A percentile compares a stretch with the other conserved stretches of the same genome.
Conservation (phyloP, 352 stramenopile genomes). For the Globisporangium nagaii region DNA sequence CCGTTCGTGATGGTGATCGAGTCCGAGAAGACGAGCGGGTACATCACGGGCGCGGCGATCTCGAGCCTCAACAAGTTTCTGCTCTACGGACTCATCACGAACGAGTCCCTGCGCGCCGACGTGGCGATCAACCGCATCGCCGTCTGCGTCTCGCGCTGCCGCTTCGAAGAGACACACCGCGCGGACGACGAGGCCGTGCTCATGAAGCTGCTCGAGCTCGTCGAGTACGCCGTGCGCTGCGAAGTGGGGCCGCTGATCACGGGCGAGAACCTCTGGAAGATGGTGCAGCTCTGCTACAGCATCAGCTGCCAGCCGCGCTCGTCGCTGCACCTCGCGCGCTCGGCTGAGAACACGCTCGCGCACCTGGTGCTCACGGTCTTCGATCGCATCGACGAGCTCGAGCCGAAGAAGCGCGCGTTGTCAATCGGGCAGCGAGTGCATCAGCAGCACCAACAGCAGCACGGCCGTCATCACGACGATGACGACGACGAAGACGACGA, state of each 20-base stretch:
- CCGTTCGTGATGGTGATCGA: slow-evolving; percentile 97
- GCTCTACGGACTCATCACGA: slow-evolving; percentile 95
- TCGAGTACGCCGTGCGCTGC: slow-evolving; percentile 93
- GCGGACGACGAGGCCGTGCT: slow-evolving; percentile 90
- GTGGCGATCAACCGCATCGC: slow-evolving; percentile 94
- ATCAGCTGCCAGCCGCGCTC: slow-evolving; percentile 89
- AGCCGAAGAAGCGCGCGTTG: slow-evolving; percentile 16
- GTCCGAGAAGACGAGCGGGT: slow-evolving; percentile 92
- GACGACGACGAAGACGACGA: slow-evolving; percentile 7
- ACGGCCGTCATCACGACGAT: not conserved
- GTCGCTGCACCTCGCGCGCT: slow-evolving; percentile 89
- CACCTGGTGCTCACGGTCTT: slow-evolving; percentile 98
- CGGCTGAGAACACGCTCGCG: slow-evolving; percentile 94
- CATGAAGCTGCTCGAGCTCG: slow-evolving; percentile 96
- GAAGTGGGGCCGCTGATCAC: slow-evolving; percentile 88
- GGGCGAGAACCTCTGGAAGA: slow-evolving; percentile 91
- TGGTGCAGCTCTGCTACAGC: slow-evolving; percentile 96
- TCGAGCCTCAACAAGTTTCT: slow-evolving; percentile 98
- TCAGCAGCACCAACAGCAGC: not conserved
- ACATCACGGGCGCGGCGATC: slow-evolving; percentile 96
- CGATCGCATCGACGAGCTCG: slow-evolving; percentile 80
- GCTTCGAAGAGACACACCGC: slow-evolving; percentile 94
- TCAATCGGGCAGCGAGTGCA: not conserved
- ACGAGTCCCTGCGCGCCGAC: slow-evolving; percentile 80
- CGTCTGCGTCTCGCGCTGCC: slow-evolving; percentile 88